Percentiles rank a stretch among this genome's conserved stretches.
phyloP scores from a whole-genome alignment of 2,329 filamentous ascomycete genomes.

The Iodosphaeria phyllophila region DNA sequence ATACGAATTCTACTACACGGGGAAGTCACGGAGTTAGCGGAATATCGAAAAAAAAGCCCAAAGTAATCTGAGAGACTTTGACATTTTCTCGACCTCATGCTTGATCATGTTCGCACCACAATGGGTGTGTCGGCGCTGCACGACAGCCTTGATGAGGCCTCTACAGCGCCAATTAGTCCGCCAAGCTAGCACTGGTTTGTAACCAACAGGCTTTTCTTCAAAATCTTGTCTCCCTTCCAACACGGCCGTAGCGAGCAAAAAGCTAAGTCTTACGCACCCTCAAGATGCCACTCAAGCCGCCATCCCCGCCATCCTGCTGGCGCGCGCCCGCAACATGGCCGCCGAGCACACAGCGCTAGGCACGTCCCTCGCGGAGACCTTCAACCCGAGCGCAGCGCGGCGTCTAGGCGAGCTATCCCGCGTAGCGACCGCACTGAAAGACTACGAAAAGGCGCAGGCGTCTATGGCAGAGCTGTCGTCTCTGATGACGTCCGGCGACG shows the following conservation, averaged over 20 bases:
- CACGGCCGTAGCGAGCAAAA: conserved; percentile 1
- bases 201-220: conserved; percentile 2
- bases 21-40: too few species aligned
- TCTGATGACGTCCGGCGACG: conserved; percentile 32
- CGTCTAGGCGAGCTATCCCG: conserved; percentile 40
- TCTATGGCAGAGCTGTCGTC: conserved; percentile 33
- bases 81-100: too few species aligned
- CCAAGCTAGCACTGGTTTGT: conserved; percentile 24
- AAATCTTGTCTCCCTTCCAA: conserved; percentile 4
- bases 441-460: conserved; percentile 35
- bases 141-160: conserved; percentile 17
- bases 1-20: too few species aligned
- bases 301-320: conserved; percentile 35
- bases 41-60: too few species aligned
- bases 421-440: conserved; percentile 35
- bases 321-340: conserved; percentile 37
- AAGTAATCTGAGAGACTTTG: not conserved
- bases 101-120: conserved; percentile 19
- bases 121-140: conserved; percentile 34
- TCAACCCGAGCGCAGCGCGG: conserved; percentile 37
- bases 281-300: conserved; percentile 10
- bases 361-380: conserved; percentile 28
- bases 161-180: conserved; percentile 15
- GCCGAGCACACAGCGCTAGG: conserved; percentile 38
- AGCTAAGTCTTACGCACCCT: conserved; percentile 3